Percentiles rank a stretch among this genome's conserved stretches.
Evolutionary conservation across 2,329 filamentous ascomycete genomes (phyloP).

Genomic region (Byssothecium circinans): DNA sequence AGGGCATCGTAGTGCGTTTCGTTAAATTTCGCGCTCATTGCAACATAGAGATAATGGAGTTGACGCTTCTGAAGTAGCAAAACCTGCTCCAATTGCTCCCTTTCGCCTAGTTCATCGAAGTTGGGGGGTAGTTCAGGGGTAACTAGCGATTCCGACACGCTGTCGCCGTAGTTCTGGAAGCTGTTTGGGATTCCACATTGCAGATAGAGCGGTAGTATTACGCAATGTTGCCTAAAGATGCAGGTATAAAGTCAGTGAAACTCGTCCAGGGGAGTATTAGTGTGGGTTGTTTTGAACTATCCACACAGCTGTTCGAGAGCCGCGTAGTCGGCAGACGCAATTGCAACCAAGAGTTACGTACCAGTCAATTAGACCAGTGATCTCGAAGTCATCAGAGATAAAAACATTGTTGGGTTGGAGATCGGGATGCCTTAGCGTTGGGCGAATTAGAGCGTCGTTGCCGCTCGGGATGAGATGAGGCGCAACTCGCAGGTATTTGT

Average conservation of each 20-base stretch:
- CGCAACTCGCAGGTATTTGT: constrained; percentile 31
- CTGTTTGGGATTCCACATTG: constrained; percentile 43
- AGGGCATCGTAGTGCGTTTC: constrained; percentile 29
- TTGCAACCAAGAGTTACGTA: constrained; percentile 9
- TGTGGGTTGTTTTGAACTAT: too few relatives aligned
- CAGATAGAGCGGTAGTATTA: constrained; percentile 43
- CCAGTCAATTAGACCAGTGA: constrained; percentile 46
- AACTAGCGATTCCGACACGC: constrained; percentile 22
- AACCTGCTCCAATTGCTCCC: constrained; percentile 26
- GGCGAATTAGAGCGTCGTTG: constrained; percentile 15
- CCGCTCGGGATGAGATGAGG: constrained; percentile 24
- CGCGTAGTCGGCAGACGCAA: too few relatives aligned
- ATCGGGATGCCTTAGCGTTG: constrained; percentile 39
- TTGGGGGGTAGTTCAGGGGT: constrained; percentile 25
- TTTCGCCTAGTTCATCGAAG: constrained; percentile 23
- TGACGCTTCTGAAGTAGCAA: constrained; percentile 31
- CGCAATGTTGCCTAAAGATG: constrained; percentile 32
- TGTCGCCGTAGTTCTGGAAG: constrained; percentile 47
- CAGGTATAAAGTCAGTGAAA: not conserved
- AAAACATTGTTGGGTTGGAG: constrained; percentile 35
- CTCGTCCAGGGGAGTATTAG: not conserved
- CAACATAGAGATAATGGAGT: constrained; percentile 35
- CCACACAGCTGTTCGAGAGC: too few relatives aligned
- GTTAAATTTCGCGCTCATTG: constrained; percentile 27
- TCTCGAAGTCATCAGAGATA: constrained; percentile 31